Base-by-base conservation (phyloP, 306 rosid genomes). In the Canavalia ensiformis region DNA sequence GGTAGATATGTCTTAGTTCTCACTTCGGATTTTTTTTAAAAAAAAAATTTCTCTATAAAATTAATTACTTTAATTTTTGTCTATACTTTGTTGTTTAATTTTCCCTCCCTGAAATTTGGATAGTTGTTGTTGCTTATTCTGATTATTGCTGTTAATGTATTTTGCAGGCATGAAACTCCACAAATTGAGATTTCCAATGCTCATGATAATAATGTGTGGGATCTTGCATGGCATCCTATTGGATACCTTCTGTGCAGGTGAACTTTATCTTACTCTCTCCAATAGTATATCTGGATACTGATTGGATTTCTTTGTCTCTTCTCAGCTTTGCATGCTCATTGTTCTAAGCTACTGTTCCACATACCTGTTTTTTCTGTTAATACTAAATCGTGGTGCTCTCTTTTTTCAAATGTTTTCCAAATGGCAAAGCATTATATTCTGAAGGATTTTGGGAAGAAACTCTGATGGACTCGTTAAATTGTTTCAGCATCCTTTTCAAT, bases 231-330 rank as follows among this genome's bases (percentile, higher is more conserved):
- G 99, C 99, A 95, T 86, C 99, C 99, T 76, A 91, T 90, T 67
- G 99, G 99, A 75, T 95, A 95, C 86, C 97, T 95, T 88, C 97
- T 95, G 66, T 91, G 98, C 98, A 95, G 99, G 99, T 93, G 68
- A 83, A 79, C 70, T 47, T 65, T 62, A 33, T 84, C 37, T 75
- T 66, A 47, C 70, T 73, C 58, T 57, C 18, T 55, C 51, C 54
- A 51, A n/a, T 37, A 44, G 70, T 58, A 64, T 59, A 6, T 37
- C 35, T 64, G 76, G 54, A 64, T 79, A 35, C 73, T 63, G 47
- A 7, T 41, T 86, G 63, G 18, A 34, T 55, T 60, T 58, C 82
- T 68, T 41, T 12, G 69, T 59, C 62, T 55, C 41, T 74, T 34
- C 72, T 57, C 5, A 30, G 37, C 29, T 46, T 51, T 74, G 68